Conservation (phyloP, 495 filamentous ascomycete species). For the Penicillium malachiteum region DNA sequence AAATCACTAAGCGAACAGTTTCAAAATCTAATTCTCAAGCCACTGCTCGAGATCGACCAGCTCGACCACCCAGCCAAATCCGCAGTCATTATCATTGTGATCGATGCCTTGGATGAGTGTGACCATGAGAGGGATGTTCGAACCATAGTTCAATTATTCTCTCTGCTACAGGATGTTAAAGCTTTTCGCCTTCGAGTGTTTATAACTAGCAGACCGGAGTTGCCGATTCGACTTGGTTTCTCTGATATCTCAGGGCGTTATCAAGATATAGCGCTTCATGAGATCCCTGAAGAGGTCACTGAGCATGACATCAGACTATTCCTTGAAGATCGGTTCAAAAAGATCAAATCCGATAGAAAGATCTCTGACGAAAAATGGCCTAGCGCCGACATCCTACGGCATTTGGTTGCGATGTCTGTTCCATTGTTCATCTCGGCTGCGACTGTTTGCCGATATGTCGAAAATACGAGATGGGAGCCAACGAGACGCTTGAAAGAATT, state of each 20-base stretch:
- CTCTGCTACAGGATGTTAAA: constrained; percentile 13
- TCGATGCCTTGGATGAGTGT: constrained; percentile 58
- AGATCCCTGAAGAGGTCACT: constrained; percentile 20
- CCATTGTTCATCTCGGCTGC: constrained; percentile 34
- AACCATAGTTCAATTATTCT: constrained; percentile 37
- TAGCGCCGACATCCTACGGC: constrained; percentile 13
- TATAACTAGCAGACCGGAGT: constrained; percentile 47
- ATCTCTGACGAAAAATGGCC: constrained; percentile 38
- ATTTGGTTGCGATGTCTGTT: constrained; percentile 21
- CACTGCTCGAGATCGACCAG: constrained; percentile 20
- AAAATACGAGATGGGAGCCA: constrained; percentile 16
- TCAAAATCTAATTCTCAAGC: constrained; percentile 42
- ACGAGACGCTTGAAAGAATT: constrained; percentile 14
- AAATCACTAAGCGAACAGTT: background rate
- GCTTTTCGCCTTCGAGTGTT: constrained; percentile 27
- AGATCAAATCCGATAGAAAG: constrained; percentile 16
- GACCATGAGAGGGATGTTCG: constrained; percentile 37
- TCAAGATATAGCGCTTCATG: constrained; percentile 28
- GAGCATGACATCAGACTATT: constrained; percentile 31
- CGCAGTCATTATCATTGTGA: constrained; percentile 33
- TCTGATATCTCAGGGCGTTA: constrained; percentile 14
- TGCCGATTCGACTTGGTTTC: constrained; percentile 39
- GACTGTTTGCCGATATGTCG: constrained; percentile 30
- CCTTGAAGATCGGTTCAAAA: constrained; percentile 22
- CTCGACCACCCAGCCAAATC: background rate